Percentiles rank a stretch among this genome's conserved stretches.
Evolutionary conservation across 148 eudicot species (phyloP).

Genomic region (Chenopodium formosanum): DNA sequence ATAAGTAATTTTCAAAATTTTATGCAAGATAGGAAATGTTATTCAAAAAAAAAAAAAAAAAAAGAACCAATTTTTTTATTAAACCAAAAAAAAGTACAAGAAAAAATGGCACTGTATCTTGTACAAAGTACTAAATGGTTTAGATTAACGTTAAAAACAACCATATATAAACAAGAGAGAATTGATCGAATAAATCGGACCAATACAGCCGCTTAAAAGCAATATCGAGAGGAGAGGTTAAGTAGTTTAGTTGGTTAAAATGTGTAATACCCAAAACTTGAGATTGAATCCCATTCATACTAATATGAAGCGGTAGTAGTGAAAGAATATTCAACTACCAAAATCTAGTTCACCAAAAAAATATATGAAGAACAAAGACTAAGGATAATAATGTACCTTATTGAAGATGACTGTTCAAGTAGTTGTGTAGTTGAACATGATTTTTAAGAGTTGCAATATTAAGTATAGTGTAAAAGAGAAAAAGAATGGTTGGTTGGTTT

Average conservation of each 20-base stretch:
- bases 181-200: too few relatives aligned
- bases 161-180: too few relatives aligned
- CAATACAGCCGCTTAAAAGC: too few relatives aligned
- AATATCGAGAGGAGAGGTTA: too few relatives aligned
- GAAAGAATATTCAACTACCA: neutral
- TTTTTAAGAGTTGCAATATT: too few relatives aligned
- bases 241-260: too few relatives aligned
- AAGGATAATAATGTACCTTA: neutral
- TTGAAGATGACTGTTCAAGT: slow-evolving; percentile 3
- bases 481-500: neutral
- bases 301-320: neutral
- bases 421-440: neutral
- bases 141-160: neutral
- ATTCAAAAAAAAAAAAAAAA: neutral
- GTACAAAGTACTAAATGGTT: neutral
- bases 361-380: neutral
- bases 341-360: neutral
- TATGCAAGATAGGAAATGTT: slow-evolving; percentile 23
- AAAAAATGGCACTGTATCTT: neutral
- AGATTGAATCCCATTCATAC: too few relatives aligned
- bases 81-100: too few relatives aligned
- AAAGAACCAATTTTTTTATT: neutral
- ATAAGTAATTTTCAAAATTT: slow-evolving; percentile 12
- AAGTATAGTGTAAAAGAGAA: neutral
- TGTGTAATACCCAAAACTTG: neutral